Base-by-base conservation (phyloP, 345 rosid genomes). In the Camelina hispida region DNA sequence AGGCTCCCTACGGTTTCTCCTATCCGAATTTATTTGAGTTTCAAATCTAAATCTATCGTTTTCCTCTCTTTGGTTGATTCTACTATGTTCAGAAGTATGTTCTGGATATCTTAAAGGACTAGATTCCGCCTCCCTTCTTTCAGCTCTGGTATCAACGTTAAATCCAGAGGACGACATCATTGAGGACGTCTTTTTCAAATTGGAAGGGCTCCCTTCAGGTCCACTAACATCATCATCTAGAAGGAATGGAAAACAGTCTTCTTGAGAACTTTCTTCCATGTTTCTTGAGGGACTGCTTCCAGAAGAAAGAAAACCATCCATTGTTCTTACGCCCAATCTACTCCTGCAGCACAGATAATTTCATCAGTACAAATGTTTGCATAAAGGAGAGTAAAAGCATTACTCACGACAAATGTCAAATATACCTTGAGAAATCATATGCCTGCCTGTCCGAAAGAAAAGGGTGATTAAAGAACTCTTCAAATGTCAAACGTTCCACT, bases 401-500 rank as follows among this genome's bases (percentile, higher is more conserved):
- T 44, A n/a, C 67, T 62, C 69, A 50, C 13, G 57, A 20, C 7
- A 64, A 43, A 37, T 17, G 32, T 42, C 75, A 54, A 69, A 71
- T 68, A 71, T 82, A 95, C 99, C 98, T 85, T 51, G 79, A 76
- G 35, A 82, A 55, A 30, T 83, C 85, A 65, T 88, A 91, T 16
- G 79, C 74, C 55, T 79, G 87, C 67, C 77, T 75, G 23, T 69
- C 82, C 47, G 82, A 85, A 78, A 95, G 85, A 71, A 89, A 95
- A 52, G 96, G 87, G 72, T 95, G 98, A 72, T 92, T 89, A 77
- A 95, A 95, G 76, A 92, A 92, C 85, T 95, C 99, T 71, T 95
- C 93, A 82, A 90, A 95, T 67, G 99, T 95, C 66, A 92, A 78
- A 14, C 99, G 85, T 72, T 92, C 98, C 88, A 95, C 99, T 95